These are phyloP conservation scores for Cladophialophora carrionii DNA, from an alignment of 2,329 filamentous ascomycete genomes.

Conservation along the genomic window DNA sequence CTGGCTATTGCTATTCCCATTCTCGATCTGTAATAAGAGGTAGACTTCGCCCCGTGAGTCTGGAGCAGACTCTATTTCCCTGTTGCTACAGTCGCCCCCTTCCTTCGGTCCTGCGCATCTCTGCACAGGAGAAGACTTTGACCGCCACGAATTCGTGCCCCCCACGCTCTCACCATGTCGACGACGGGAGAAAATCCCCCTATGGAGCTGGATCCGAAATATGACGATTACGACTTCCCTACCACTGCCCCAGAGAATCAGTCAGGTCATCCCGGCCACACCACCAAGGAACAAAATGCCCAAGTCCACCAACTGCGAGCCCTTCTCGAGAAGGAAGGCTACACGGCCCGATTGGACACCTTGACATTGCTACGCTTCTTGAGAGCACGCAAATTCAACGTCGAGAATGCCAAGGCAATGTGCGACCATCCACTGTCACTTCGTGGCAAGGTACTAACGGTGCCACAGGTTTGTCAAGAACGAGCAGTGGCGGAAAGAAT, in stretches of 20 bases:
- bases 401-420: conserved; percentile 83
- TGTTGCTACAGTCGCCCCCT: background rate
- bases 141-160: conserved; percentile 2
- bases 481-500: conserved; percentile 89
- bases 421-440: conserved; percentile 52
- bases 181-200: conserved; percentile 41
- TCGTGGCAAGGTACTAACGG: conserved; percentile 9
- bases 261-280: conserved; percentile 83
- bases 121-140: background rate
- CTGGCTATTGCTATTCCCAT: background rate
- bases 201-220: conserved; percentile 75
- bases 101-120: conserved; percentile 1
- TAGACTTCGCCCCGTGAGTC: background rate
- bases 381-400: conserved; percentile 92
- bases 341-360: conserved; percentile 84
- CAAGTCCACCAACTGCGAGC: conserved; percentile 82
- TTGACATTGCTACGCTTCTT: conserved; percentile 91
- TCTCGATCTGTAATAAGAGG: background rate
- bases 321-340: conserved; percentile 81
- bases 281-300: conserved; percentile 84
- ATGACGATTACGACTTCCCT: conserved; percentile 95
- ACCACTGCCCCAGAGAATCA: conserved; percentile 70
- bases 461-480: conserved; percentile 77
- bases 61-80: background rate
- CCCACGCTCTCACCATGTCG: conserved; percentile 30